Percentiles rank a stretch among this genome's conserved stretches.
phyloP scores from a whole-genome alignment of 345 rosid genomes.

The Durio zibethinus region DNA sequence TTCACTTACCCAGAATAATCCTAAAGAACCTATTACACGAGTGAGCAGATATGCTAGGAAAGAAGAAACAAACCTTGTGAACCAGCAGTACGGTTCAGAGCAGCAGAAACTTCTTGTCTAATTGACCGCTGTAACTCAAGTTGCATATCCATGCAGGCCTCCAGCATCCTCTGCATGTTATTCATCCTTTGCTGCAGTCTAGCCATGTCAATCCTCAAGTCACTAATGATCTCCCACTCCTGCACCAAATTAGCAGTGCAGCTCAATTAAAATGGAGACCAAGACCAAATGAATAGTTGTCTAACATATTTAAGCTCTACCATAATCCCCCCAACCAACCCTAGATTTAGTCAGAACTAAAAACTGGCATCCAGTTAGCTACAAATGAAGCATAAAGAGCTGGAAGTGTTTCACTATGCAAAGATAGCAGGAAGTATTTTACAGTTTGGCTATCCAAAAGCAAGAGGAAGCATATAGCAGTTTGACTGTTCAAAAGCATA shows the following conservation, averaged over 20 bases:
- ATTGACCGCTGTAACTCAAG: constrained; percentile 88
- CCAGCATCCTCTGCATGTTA: constrained; percentile 84
- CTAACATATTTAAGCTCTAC: background rate
- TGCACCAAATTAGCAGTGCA: constrained; percentile 27
- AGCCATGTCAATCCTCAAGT: constrained; percentile 87
- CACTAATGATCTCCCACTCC: constrained; percentile 84
- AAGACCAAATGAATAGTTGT: background rate
- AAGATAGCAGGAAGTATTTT: background rate
- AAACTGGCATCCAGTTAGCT: background rate
- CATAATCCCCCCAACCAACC: background rate
- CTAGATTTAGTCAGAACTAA: background rate
- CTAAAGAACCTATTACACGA: background rate
- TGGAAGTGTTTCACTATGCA: background rate
- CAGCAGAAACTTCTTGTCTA: constrained; percentile 86
- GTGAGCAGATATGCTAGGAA: background rate
- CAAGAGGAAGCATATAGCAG: constrained; percentile 1
- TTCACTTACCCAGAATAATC: background rate
- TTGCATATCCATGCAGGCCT: constrained; percentile 99
- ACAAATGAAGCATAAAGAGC: background rate
- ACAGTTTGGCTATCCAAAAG: background rate
- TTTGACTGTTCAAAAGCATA: background rate
- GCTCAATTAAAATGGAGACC: constrained; percentile 1
- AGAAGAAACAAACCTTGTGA: constrained; percentile 45
- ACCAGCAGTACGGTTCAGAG: constrained; percentile 59
- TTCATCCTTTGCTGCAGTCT: constrained; percentile 94